These are phyloP conservation scores for Penicillium sp. DNA, from an alignment of 2,329 filamentous ascomycete genomes.

Conservation along the genomic window DNA sequence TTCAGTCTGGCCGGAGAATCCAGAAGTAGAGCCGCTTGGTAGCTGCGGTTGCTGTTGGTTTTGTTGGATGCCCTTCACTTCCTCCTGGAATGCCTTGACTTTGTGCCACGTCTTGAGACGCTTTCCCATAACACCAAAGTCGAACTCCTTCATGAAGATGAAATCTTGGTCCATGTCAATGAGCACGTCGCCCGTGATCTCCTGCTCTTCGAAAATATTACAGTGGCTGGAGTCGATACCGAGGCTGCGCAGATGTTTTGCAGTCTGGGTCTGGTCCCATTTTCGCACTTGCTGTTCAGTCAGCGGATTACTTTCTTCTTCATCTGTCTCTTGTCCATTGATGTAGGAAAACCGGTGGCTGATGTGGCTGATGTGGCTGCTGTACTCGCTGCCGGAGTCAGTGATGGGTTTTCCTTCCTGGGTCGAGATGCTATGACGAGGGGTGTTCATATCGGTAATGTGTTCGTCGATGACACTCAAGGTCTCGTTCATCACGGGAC, in stretches of 20 bases:
- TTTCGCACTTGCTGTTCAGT: slow-evolving; percentile 69
- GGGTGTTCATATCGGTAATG: slow-evolving; percentile 77
- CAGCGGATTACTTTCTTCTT: slow-evolving; percentile 75
- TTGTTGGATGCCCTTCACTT: slow-evolving; percentile 64
- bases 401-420: slow-evolving; percentile 57
- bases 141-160: slow-evolving; percentile 91
- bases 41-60: slow-evolving; percentile 27
- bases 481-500: slow-evolving; percentile 87
- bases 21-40: slow-evolving; percentile 35
- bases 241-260: slow-evolving; percentile 79
- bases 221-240: slow-evolving; percentile 89
- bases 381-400: slow-evolving; percentile 89
- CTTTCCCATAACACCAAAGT: slow-evolving; percentile 84
- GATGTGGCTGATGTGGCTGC: slow-evolving; percentile 68
- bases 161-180: slow-evolving; percentile 94
- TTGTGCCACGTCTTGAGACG: slow-evolving; percentile 95
- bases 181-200: slow-evolving; percentile 90
- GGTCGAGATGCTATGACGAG: slow-evolving; percentile 52
- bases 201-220: slow-evolving; percentile 90
- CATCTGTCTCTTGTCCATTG: slow-evolving; percentile 89
- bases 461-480: slow-evolving; percentile 96
- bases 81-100: slow-evolving; percentile 86
- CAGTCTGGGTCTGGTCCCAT: slow-evolving; percentile 80
- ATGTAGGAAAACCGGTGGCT: slow-evolving; percentile 83
- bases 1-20: slow-evolving; percentile 43